Conservation (phyloP, 2,329 filamentous ascomycete genomes). For the Colletotrichum paranaense region DNA sequence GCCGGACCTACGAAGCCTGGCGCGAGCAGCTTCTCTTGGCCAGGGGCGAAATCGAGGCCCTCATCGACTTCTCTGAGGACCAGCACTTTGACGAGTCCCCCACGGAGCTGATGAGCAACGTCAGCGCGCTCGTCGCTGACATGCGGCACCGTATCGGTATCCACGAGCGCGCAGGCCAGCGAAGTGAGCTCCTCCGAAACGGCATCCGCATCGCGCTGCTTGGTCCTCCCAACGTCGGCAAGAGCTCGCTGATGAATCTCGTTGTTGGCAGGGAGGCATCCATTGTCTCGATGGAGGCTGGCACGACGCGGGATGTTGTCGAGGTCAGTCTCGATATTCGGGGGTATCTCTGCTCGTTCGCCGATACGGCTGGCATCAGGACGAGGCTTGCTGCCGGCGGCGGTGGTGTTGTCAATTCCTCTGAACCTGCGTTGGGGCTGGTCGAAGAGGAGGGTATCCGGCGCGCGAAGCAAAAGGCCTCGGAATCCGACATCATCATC, state of each 20-base stretch:
- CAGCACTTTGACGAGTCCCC: slow-evolving; percentile 96
- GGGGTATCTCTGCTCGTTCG: slow-evolving; percentile 92
- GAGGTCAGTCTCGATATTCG: slow-evolving; percentile 91
- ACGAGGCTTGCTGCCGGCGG: slow-evolving; percentile 46
- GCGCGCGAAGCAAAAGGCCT: slow-evolving; percentile 82
- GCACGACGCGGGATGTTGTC: slow-evolving; percentile 93
- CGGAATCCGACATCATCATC: slow-evolving; percentile 87
- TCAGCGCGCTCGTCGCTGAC: slow-evolving; percentile 70
- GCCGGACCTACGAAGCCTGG: slow-evolving; percentile 86
- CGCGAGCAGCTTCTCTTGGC: slow-evolving; percentile 80
- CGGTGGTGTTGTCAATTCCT: slow-evolving; percentile 37
- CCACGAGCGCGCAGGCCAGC: slow-evolving; percentile 81
- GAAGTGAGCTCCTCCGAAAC: slow-evolving; percentile 84
- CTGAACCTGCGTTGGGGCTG: slow-evolving; percentile 66
- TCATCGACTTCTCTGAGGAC: slow-evolving; percentile 98
- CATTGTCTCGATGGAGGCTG: slow-evolving; percentile 92
- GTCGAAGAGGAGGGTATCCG: slow-evolving; percentile 93
- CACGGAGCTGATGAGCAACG: slow-evolving; percentile 74
- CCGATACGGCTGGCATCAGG: slow-evolving; percentile 92
- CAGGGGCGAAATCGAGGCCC: slow-evolving; percentile 89
- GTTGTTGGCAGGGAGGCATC: slow-evolving; percentile 93
- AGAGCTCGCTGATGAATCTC: slow-evolving; percentile 91
- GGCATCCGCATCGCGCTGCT: slow-evolving; percentile 89
- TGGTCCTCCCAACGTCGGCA: slow-evolving; percentile 93
- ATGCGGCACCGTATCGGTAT: slow-evolving; percentile 73